Conservation (phyloP, 2,329 filamentous ascomycete genomes). For the Hymenoscyphus albidus region DNA sequence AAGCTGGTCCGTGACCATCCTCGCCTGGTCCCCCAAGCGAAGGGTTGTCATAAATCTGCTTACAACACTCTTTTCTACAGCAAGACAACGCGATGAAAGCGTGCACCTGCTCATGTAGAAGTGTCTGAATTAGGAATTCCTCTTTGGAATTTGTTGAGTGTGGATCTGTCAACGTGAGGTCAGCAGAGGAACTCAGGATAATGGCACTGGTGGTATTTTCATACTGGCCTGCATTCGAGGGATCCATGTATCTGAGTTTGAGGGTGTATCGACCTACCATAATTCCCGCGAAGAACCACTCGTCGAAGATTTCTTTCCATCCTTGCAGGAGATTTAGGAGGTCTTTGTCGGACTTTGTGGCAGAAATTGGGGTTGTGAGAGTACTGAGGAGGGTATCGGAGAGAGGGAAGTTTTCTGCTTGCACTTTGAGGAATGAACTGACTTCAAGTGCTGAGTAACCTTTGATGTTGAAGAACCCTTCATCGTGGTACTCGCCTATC, state of each 20-base stretch:
- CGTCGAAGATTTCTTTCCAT: background rate
- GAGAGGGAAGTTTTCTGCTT: background rate
- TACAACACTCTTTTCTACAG: background rate
- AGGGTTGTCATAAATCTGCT: background rate
- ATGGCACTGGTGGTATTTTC: background rate
- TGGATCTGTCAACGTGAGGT: background rate
- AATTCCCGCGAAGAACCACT: background rate
- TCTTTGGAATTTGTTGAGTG: background rate
- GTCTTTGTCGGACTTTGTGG: background rate
- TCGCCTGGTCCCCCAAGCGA: background rate
- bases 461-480: background rate
- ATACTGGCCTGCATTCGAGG: background rate
- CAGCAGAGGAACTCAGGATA: background rate
- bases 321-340: background rate
- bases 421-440: background rate
- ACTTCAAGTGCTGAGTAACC: background rate
- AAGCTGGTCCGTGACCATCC: background rate
- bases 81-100: background rate
- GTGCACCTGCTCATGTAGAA: background rate
- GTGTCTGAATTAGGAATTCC: background rate
- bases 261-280: background rate
- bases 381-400: background rate
- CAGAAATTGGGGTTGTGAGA: background rate
- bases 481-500: background rate
- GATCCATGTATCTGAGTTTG: background rate